Percentiles rank a stretch among this genome's conserved stretches.
phyloP scores from a whole-genome alignment of 257 asterid genomes.

The Solanum rostratum region DNA sequence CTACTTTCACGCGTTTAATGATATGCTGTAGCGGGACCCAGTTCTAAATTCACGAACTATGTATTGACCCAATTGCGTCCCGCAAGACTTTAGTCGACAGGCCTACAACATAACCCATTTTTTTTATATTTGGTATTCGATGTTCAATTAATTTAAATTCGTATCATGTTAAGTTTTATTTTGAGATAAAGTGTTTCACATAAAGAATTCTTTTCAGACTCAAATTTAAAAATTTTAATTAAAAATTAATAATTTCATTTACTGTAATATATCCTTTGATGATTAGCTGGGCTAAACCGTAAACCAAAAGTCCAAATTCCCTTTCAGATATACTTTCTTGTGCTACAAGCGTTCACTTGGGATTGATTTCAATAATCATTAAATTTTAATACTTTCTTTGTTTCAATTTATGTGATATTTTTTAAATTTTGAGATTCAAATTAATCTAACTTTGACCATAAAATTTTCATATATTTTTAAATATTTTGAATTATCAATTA shows the following conservation, averaged over 20 bases:
- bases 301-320: background rate
- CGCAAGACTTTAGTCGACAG: background rate
- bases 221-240: rapidly evolving
- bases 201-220: rapidly evolving
- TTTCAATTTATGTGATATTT: too few relatives aligned
- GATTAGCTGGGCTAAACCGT: background rate
- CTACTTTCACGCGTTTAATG: background rate
- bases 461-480: too few relatives aligned
- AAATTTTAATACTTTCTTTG: too few relatives aligned
- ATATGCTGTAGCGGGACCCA: background rate
- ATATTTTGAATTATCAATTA: too few relatives aligned
- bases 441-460: too few relatives aligned
- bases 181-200: rapidly evolving
- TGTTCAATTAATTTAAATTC: background rate
- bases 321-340: background rate
- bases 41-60: background rate
- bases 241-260: rapidly evolving
- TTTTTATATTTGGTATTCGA: background rate
- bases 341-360: background rate
- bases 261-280: rapidly evolving
- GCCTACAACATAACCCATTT: background rate
- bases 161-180: rapidly evolving
- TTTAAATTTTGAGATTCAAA: too few relatives aligned
- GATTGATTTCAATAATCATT: background rate
- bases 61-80: background rate